Evolutionary conservation across 768 basidiomycete species (phyloP).

Genomic region (Kwoniella shandongensis): DNA sequence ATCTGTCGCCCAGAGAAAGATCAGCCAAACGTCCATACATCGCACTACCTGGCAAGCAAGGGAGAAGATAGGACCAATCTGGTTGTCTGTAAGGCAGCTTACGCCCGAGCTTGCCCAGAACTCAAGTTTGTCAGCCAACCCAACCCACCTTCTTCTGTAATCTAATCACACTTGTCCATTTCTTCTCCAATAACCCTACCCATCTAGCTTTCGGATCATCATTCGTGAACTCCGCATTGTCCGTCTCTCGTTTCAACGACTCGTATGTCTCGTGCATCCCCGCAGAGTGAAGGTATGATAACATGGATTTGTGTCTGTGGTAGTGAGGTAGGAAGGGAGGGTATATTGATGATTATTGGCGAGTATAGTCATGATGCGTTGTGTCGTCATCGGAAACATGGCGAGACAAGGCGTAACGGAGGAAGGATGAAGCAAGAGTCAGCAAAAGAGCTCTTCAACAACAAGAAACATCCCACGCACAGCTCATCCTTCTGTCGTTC

Average conservation of each 20-base stretch:
- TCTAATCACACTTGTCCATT: constrained; percentile 95
- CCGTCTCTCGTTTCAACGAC: constrained; percentile 49
- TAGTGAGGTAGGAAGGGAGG: background rate
- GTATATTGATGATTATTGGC: background rate
- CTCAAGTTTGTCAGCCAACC: too few species aligned
- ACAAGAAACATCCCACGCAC: constrained; percentile 27
- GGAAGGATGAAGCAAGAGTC: background rate
- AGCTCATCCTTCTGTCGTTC: constrained; percentile 53
- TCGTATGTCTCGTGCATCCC: constrained; percentile 48
- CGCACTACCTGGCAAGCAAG: background rate
- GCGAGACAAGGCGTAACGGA: background rate
- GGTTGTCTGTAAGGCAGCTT: background rate
- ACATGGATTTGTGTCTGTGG: constrained; percentile 47
- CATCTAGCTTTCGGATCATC: constrained; percentile 80
- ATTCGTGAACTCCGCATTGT: constrained; percentile 45
- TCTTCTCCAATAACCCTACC: constrained; percentile 88
- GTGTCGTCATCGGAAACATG: background rate
- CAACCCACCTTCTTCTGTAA: constrained; percentile 82
- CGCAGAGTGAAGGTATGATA: constrained; percentile 46
- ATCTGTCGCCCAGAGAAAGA: constrained; percentile 60
- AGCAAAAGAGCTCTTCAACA: background rate
- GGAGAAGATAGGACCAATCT: background rate
- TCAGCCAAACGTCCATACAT: background rate
- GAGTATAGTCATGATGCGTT: background rate
- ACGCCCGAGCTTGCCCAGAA: too few species aligned